These are phyloP conservation scores for Starmerella sirachaensis DNA, from an alignment of 805 yeast species.

Conservation along the genomic window DNA sequence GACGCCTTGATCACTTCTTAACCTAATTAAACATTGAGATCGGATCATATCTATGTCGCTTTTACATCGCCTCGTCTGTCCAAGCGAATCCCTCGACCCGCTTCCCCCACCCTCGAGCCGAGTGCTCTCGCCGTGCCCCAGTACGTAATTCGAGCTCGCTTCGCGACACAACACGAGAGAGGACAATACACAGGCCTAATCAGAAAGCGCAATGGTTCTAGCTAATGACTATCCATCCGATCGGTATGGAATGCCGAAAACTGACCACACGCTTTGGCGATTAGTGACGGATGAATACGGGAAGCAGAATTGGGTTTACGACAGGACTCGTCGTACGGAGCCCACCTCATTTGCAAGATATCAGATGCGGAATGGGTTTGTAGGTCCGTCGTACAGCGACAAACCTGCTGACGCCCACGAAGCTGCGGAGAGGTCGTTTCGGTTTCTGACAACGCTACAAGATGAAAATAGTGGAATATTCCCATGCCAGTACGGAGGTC, in stretches of 20 bases:
- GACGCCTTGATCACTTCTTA: no score
- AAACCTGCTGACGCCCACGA: constrained; percentile 22
- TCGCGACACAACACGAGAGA: no score
- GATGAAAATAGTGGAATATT: constrained; percentile 68
- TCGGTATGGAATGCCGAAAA: constrained; percentile 46
- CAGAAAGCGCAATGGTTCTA: no score
- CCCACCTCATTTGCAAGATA: constrained; percentile 24
- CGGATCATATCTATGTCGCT: no score
- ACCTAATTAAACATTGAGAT: no score
- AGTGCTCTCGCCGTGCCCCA: no score
- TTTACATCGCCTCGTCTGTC: no score
- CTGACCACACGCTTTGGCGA: constrained; percentile 70
- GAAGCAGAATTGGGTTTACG: constrained; percentile 67
- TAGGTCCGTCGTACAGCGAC: constrained; percentile 18
- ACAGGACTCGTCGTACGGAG: constrained; percentile 31
- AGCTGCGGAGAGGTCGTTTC: constrained; percentile 63
- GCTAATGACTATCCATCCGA: constrained; percentile 50
- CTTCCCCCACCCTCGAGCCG: no score
- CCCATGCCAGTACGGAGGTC: constrained; percentile 92
- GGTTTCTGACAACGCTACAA: constrained; percentile 58
- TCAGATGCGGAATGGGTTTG: constrained; percentile 23
- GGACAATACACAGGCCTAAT: no score
- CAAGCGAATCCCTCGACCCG: no score
- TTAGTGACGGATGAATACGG: constrained; percentile 60
- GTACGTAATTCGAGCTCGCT: no score